Conservation (phyloP, 768 basidiomycete genomes). For the Amanita exitialis region DNA sequence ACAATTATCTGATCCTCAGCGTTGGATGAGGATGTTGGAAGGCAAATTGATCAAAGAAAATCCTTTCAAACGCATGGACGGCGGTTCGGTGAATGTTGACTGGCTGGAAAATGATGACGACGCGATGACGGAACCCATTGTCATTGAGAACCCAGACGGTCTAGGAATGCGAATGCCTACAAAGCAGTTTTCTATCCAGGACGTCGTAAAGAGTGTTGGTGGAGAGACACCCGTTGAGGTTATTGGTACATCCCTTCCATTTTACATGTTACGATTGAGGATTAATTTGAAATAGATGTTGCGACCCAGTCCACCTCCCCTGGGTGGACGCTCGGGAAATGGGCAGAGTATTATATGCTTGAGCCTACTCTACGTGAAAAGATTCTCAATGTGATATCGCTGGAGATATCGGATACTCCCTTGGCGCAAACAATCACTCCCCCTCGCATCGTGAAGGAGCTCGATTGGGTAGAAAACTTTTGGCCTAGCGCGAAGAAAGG, state of each 20-base stretch:
- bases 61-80: constrained; percentile 58
- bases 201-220: constrained; percentile 76
- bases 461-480: constrained; percentile 96
- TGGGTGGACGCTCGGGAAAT: constrained; percentile 85
- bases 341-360: constrained; percentile 79
- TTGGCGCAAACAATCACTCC: constrained; percentile 74
- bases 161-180: constrained; percentile 89
- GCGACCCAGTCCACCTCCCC: constrained; percentile 77
- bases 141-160: constrained; percentile 70
- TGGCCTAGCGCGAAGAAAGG: constrained; percentile 80
- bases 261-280: not conserved
- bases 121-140: constrained; percentile 76
- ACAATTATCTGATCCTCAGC: constrained; percentile 48
- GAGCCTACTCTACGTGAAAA: constrained; percentile 68
- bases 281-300: constrained; percentile 46
- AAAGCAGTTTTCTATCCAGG: constrained; percentile 57
- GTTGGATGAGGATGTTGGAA: constrained; percentile 64
- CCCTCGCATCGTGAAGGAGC: constrained; percentile 73
- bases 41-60: constrained; percentile 53
- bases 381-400: constrained; percentile 89
- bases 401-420: constrained; percentile 84
- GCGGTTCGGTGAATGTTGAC: constrained; percentile 52
- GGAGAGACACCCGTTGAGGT: constrained; percentile 78
- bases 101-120: constrained; percentile 68
- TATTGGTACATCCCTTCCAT: constrained; percentile 49